Conservation (phyloP, 768 basidiomycete species). For the Lyophyllum decastes region DNA sequence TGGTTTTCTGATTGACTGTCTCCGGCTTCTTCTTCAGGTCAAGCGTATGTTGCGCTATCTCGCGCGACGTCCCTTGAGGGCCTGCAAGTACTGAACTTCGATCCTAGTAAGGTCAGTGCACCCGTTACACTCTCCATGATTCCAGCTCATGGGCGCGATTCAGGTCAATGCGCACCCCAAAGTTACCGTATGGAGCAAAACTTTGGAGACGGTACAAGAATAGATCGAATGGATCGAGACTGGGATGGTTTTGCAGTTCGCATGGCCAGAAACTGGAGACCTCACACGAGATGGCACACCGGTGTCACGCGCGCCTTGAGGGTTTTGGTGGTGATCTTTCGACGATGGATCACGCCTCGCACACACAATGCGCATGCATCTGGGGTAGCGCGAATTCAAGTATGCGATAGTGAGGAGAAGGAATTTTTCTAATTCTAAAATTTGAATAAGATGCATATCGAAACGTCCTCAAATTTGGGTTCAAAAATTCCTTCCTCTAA, state of each 20-base stretch:
- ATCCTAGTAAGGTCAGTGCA: constrained; percentile 61
- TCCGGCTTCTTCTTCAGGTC: constrained; percentile 48
- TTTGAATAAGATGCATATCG: too few relatives aligned
- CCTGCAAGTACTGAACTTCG: constrained; percentile 82
- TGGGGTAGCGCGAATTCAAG: too few relatives aligned
- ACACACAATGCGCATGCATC: too few relatives aligned
- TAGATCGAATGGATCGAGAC: constrained; percentile 6
- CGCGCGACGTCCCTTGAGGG: constrained; percentile 87
- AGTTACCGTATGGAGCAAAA: constrained; percentile 72
- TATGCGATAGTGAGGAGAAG: too few relatives aligned
- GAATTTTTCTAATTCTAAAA: too few relatives aligned
- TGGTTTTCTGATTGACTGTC: not conserved
- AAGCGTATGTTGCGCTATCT: constrained; percentile 90
- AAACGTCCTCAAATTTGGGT: too few relatives aligned
- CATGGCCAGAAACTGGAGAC: too few relatives aligned
- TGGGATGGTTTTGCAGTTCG: not conserved
- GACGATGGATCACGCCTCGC: too few relatives aligned
- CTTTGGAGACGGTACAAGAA: constrained; percentile 52
- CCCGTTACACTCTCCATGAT: not conserved
- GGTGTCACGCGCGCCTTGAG: too few relatives aligned
- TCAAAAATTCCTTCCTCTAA: too few relatives aligned
- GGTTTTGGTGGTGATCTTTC: too few relatives aligned
- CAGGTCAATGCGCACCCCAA: constrained; percentile 75
- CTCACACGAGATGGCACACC: too few relatives aligned
- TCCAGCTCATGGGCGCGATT: not conserved